These are phyloP conservation scores for Citrullus mucosospermus DNA, from an alignment of 306 rosid genomes.

Conservation along the genomic window DNA sequence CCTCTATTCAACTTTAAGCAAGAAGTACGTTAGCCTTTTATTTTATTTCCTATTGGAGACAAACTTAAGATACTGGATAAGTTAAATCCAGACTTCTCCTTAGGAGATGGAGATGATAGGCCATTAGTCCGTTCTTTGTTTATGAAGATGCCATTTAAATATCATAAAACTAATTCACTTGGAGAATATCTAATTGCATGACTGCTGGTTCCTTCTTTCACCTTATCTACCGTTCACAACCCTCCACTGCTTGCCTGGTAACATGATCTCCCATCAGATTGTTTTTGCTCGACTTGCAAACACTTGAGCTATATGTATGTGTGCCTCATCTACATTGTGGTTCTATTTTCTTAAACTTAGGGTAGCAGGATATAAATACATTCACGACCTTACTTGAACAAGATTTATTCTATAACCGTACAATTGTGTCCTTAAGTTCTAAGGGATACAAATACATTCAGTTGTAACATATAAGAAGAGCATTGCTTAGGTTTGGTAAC, in stretches of 20 bases:
- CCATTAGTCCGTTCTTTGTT: neutral
- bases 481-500: neutral
- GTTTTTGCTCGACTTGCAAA: neutral
- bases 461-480: neutral
- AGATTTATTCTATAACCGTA: too few relatives aligned
- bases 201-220: neutral
- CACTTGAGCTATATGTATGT: neutral
- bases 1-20: slow-evolving; percentile 87
- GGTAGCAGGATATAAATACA: neutral
- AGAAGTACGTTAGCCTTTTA: slow-evolving; percentile 52
- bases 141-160: neutral
- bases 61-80: neutral
- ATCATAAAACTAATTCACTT: neutral
- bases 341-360: neutral
- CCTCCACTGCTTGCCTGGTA: neutral
- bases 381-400: too few relatives aligned
- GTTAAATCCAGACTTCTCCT: neutral
- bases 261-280: neutral
- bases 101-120: neutral
- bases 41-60: neutral
- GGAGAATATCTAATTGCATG: neutral
- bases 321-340: neutral
- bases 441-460: too few relatives aligned
- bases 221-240: neutral
- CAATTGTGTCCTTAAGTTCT: too few relatives aligned